These are phyloP conservation scores for Podospora fimiseda DNA, from an alignment of 495 filamentous ascomycete genomes.

Conservation along the genomic window DNA sequence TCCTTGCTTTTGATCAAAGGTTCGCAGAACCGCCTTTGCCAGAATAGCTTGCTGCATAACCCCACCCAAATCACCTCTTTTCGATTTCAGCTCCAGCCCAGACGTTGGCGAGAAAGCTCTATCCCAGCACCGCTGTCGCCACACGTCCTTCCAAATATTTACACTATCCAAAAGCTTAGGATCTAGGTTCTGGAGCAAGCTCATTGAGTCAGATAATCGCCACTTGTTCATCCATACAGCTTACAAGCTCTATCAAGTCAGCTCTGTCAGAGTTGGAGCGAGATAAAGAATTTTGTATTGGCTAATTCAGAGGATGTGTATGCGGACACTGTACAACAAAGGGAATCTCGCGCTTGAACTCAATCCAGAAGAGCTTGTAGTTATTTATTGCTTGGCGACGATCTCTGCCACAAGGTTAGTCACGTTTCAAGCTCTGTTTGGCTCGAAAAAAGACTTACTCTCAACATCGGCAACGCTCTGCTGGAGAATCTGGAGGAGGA, in stretches of 20 bases:
- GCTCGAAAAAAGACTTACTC: slow-evolving; percentile 56
- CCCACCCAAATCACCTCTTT: too few species aligned
- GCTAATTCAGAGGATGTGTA: slow-evolving; percentile 42
- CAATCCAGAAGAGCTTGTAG: slow-evolving; percentile 31
- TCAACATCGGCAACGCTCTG: slow-evolving; percentile 94
- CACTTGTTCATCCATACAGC: too few species aligned
- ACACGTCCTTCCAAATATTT: too few species aligned
- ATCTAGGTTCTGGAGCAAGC: background rate
- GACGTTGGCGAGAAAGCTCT: too few species aligned
- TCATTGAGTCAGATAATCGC: background rate
- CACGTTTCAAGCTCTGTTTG: background rate
- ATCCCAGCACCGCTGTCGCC: too few species aligned
- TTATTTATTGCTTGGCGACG: slow-evolving; percentile 49
- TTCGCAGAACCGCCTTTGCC: too few species aligned
- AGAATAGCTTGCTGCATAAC: too few species aligned
- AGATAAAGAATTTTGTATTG: slow-evolving; percentile 26
- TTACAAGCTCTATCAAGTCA: background rate
- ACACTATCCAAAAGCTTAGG: too few species aligned
- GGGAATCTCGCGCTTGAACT: slow-evolving; percentile 32
- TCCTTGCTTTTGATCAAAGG: too few species aligned
- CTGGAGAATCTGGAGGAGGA: slow-evolving; percentile 88
- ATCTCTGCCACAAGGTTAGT: slow-evolving; percentile 39
- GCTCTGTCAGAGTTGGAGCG: background rate
- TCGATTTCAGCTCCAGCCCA: too few species aligned
- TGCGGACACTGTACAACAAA: slow-evolving; percentile 43